Percentiles rank a stretch among this genome's conserved stretches.
Evolutionary conservation across 129 eudicot species (phyloP).

Genomic region (Kitagawia praeruptora): DNA sequence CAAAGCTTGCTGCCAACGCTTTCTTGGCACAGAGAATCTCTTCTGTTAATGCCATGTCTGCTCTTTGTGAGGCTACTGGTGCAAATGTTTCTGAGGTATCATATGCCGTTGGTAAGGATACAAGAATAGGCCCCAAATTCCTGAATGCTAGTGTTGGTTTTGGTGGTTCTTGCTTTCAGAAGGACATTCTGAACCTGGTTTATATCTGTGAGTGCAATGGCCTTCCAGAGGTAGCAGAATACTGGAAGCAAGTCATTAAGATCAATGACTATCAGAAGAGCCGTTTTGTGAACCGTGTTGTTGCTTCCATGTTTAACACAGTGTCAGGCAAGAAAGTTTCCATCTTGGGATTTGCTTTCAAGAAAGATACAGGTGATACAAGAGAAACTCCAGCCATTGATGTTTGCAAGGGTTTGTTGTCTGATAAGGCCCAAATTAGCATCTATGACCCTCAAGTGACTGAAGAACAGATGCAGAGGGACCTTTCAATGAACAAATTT

Average conservation of each 20-base stretch:
- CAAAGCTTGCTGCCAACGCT: conserved; percentile 91
- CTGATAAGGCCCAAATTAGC: conserved; percentile 71
- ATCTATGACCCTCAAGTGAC: conserved; percentile 90
- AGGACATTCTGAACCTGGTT: conserved; percentile 75
- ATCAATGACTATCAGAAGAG: conserved; percentile 78
- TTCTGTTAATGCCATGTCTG: conserved; percentile 90
- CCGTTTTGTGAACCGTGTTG: conserved; percentile 86
- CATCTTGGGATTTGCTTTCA: conserved; percentile 78
- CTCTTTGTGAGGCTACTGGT: conserved; percentile 87
- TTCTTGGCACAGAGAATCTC: conserved; percentile 88
- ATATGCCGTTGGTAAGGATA: conserved; percentile 77
- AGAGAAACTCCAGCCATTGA: conserved; percentile 88
- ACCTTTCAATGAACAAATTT: conserved; percentile 72
- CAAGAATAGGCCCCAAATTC: conserved; percentile 77
- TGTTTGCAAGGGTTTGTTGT: conserved; percentile 77
- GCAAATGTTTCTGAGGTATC: conserved; percentile 73
- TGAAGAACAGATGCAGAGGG: conserved; percentile 84
- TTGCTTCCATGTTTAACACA: conserved; percentile 86
- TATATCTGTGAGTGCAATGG: conserved; percentile 93
- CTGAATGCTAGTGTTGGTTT: conserved; percentile 83
- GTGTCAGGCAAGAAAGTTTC: conserved; percentile 80
- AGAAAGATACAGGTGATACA: conserved; percentile 83
- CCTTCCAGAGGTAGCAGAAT: conserved; percentile 86
- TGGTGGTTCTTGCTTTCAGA: conserved; percentile 93
- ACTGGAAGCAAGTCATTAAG: conserved; percentile 94